Base-by-base conservation (phyloP, 1,139 yeast species). In the Scheffersomyces stambukii region DNA sequence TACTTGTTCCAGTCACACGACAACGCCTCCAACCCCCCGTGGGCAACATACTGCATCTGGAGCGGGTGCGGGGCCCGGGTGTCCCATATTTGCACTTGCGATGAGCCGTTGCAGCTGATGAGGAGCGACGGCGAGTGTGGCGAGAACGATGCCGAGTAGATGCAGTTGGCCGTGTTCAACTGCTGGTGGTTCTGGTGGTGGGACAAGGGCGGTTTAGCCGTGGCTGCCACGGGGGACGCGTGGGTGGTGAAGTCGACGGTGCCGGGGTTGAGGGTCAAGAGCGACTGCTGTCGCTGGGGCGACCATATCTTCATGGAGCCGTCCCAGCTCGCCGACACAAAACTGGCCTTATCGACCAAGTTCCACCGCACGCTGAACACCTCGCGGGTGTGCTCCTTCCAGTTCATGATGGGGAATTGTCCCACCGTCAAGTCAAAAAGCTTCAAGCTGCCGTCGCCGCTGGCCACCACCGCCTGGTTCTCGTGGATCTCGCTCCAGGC, bases 401-500 rank as follows among this genome's bases (percentile, higher is more conserved):
- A 84, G 42, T 77, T 80, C 62, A 75, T 76, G 12, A 88, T 73
- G 0, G 97, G 97, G 55, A 69, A 84, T 35, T 72, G 61, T 4
- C 74, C 69, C 21, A 81, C 72, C 2, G 77, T 72, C 23, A 72
- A 64, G 54, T 91, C 98, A 52, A 86, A 91, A 32, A 91, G 54
- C 43, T 88, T 81, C 24, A 91, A 60, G 0, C 86, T 67, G 0
- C 97, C 97, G 55, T 91, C 98, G 2, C 98, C 98, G 41, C 82
- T 78, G 12, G 95, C 93, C 0, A 75, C 77, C 3, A 76, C 72
- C 6, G 83, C 70, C 48, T 89, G 97, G 53, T 86, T 88, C 42
- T 86, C 96, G 52, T 91, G 91, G 9, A 69, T 38, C 53, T 91
- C 97, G 33, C 91, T 82, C 97, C 97, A 91, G 1, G 93, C 74